Percentiles rank a stretch among this genome's conserved stretches.
phyloP scores from a whole-genome alignment of 2,329 filamentous ascomycete genomes.

The Trichoderma cornu-damae region DNA sequence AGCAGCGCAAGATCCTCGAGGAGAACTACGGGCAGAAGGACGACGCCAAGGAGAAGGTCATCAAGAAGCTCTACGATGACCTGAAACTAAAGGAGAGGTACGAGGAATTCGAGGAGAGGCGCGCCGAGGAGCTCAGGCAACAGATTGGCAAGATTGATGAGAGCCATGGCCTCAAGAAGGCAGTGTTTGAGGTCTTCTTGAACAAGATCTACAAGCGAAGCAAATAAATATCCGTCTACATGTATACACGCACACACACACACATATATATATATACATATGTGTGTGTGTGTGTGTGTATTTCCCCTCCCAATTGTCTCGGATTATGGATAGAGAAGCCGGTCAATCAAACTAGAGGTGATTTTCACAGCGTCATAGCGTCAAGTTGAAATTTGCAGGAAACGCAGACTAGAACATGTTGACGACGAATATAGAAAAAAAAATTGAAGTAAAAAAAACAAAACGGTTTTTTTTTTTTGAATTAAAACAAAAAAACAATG shows the following conservation, averaged over 20 bases:
- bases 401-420: neutral
- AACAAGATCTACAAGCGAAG: constrained; percentile 97
- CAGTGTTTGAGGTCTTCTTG: constrained; percentile 83
- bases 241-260: no score
- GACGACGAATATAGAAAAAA: neutral
- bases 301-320: neutral
- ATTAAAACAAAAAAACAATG: neutral
- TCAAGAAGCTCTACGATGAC: constrained; percentile 87
- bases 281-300: no score
- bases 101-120: constrained; percentile 82
- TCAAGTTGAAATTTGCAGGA: neutral
- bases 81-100: constrained; percentile 79
- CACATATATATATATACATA: no score
- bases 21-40: constrained; percentile 94
- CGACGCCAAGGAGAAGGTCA: constrained; percentile 69
- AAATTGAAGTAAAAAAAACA: neutral
- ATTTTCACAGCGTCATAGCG: neutral
- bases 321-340: neutral
- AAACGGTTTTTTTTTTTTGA: no score
- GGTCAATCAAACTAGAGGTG: neutral
- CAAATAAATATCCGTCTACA: constrained; percentile 77
- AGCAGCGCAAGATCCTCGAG: constrained; percentile 83
- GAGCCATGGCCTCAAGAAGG: constrained; percentile 81
- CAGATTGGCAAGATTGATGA: constrained; percentile 80
- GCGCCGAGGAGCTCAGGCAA: constrained; percentile 68